Evolutionary conservation across 2,329 filamentous ascomycete genomes (phyloP).

Genomic region (Aspergillus sp.): DNA sequence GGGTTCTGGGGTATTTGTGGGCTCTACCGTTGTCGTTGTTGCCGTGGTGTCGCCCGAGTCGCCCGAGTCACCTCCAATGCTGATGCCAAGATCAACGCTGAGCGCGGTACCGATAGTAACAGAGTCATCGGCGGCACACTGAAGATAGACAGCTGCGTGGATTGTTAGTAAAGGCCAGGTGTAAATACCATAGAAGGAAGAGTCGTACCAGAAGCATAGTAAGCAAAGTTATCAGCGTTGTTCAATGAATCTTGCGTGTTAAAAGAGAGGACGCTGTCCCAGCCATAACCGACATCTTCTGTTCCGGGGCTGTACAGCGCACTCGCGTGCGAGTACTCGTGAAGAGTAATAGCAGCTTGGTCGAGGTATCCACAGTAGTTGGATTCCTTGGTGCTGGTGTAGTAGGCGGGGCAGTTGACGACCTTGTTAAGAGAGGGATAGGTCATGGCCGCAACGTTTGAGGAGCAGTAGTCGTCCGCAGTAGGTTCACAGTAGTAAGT

Average conservation of each 20-base stretch:
- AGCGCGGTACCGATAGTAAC: neutral
- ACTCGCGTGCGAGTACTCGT: conserved; percentile 18
- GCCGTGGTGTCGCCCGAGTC: neutral
- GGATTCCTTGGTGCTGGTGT: conserved; percentile 4
- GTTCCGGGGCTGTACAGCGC: conserved; percentile 15
- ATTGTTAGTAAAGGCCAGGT: neutral
- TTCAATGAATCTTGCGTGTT: conserved; percentile 8
- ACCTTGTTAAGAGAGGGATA: conserved; percentile 15
- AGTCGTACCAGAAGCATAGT: conserved; percentile 16
- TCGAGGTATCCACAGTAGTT: conserved; percentile 11
- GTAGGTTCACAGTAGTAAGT: conserved; percentile 17
- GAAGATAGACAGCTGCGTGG: conserved; percentile 2
- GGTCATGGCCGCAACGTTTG: conserved; percentile 17
- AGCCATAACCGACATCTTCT: conserved; percentile 17
- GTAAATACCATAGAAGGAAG: neutral
- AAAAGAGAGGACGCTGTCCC: conserved; percentile 8
- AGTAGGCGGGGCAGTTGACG: conserved; percentile 19
- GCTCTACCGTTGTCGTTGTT: neutral
- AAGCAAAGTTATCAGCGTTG: conserved; percentile 18
- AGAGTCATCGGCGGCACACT: conserved; percentile 6
- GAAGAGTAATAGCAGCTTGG: conserved; percentile 13
- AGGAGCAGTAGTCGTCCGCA: conserved; percentile 13
- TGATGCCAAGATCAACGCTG: neutral
- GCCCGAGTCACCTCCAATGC: neutral
- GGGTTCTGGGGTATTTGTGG: neutral